Base-by-base conservation (phyloP, 2,329 filamentous ascomycete species). In the Clarireedia hainanense region DNA sequence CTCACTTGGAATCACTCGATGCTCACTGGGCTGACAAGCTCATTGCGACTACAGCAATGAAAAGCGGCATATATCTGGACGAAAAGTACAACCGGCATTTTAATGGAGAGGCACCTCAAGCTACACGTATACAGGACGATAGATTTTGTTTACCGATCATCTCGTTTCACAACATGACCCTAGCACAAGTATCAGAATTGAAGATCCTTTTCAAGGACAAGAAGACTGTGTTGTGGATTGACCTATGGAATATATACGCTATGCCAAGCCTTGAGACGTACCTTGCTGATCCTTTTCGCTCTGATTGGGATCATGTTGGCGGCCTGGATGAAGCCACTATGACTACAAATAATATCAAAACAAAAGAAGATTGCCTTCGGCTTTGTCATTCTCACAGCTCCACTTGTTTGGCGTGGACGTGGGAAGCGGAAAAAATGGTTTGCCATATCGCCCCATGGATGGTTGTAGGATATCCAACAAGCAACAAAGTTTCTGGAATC, bases 11-110 rank as follows among this genome's bases (percentile, higher is more conserved):
- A 54, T 77, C 78, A 2, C 71, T 80, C 15, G 72, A 74, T 2
- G 76, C 79, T 60, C 76, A 73, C 3, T 80, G 73, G 72, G 80
- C 80, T 52, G 80, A 82, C 64, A 74, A 74, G 51, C 69, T 83
- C 20, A 71, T 83, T 6, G 76, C 79, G 30, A 77, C 73, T 23
- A 77, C 78, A 36, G 66, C 81, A 48, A 76, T 79, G 67, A 75
- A 75, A 64, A 64, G 79, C 4, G 80, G 76, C 12, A 69, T 82
- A 43, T 80, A 81, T 65, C 69, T 83, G 6, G 76, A 81, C 61
- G 80, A 83, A 69, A 67, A 71, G 5, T 80, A 79, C 67, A 72
- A 72, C 55, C 76, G 75, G 49, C 68, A 80, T 57, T 83, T 83
- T 68, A 82, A 80, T 64, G 79, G 80, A 48, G 79, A 81, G 62